Base-by-base conservation (phyloP, 1,139 yeast species). In the Yamadazyma epiphylla region DNA sequence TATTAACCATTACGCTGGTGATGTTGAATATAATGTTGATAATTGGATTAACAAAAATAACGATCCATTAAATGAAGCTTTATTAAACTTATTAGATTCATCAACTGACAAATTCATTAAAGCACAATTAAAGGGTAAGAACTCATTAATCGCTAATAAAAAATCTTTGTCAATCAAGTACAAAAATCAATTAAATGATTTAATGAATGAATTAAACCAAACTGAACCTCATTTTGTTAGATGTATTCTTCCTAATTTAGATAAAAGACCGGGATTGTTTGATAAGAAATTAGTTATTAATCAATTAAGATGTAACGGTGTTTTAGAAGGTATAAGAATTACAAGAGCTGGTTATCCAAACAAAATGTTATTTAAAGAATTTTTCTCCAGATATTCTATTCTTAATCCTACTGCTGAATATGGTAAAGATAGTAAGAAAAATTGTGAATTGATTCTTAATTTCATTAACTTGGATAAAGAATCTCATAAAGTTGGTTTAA, bases 331-430 rank as follows among this genome's bases (percentile, higher is more conserved):
- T 41, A 94, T 94, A 25, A 73, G 98, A 57, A 91, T 94, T 40
- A 95, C 97, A 0, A 72, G 99, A 42, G 89, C 96, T 11, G 99
- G 99, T 3, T 94, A 84, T 53, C 98, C 99, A 2, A 94, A 94
- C 56, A 74, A 96, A 43, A 75, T 91, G 53, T 75, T 81, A 28
- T 91, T 89, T 55, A 74, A 79, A 26, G 94, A 87, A 33, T 91
- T 94, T 57, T 76, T 74, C 35, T 71, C 64, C 31, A 70, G 95
- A 33, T 94, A 94, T 51, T 74, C 76, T 19, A 74, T 89, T 15
- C 62, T 94, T 23, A 72, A 71, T 32, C 57, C 61, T 4, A 56
- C 55, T 16, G 71, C 60, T 28, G 58, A 61, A 1, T 60, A 76
- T 60, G 10, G 10, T 7, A 69, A 63, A 30, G 70, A 64, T 37